Base-by-base conservation (phyloP, 495 filamentous ascomycete species). In the Xylaria bambusicola region DNA sequence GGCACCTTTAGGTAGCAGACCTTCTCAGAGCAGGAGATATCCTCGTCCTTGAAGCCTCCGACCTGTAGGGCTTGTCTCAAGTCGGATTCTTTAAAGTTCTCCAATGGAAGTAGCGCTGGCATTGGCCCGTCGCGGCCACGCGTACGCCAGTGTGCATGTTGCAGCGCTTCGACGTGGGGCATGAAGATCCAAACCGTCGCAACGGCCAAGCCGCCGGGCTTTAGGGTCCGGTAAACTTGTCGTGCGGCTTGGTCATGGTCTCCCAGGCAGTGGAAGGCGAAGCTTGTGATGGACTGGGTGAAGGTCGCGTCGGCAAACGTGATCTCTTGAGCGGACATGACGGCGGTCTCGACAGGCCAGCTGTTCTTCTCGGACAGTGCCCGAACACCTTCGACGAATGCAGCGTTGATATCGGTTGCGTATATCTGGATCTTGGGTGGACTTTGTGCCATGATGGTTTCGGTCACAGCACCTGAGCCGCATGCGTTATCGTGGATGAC, bases 401-500 rank as follows among this genome's bases (percentile, higher is more conserved):
- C 9, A 13, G 47, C 20, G 61, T 70, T 67, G 40, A 60, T 50
- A 55, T 67, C 68, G 12, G 67, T 67, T 9, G 66, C 65, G 38
- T 62, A 26, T 42, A 68, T 67, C 21, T 52, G 50, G 56, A 71
- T 66, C 6, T 15, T 17, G 1, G 58, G 61, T 2, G 66, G 51
- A 18, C 53, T 27, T 2, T 56, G 6, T 29, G 38, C 42, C 49
- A 68, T 66, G 52, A 68, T 65, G 15, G 44, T n/a, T 7, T 50
- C 26, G 23, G 61, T 64, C 5, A 72, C 62, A 23, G 60, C 58
- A 2, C 70, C 70, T n/a, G 41, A 59, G 26, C 70, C 69, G 51
- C 65, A 64, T 20, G 52, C 61, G 50, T 70, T 72, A 46, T 72
- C 67, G 48, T 70, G 69, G 58, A 70, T 61, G 17, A 66, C 54